phyloP scores from a whole-genome alignment of 345 rosid genomes.

The Gossypium thurberi region DNA sequence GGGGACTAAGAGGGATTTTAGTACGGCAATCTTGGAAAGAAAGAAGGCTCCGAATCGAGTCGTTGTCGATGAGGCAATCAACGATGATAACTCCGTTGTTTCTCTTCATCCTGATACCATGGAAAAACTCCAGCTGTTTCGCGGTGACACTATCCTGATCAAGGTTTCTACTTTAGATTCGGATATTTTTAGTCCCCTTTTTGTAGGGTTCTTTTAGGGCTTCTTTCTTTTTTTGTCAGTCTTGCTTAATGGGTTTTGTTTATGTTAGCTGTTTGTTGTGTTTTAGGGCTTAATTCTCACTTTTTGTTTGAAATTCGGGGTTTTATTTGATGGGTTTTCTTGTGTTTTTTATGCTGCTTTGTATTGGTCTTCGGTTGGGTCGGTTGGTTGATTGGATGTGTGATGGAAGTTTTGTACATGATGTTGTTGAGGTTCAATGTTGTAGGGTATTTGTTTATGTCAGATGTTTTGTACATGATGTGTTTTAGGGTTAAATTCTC shows the following conservation, averaged over 20 bases:
- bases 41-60: conserved; percentile 87
- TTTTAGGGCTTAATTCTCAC: neutral
- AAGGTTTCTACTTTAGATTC: conserved; percentile 44
- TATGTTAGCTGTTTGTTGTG: neutral
- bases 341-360: neutral
- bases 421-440: too few relatives aligned
- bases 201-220: too few relatives aligned
- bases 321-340: neutral
- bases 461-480: neutral
- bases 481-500: neutral
- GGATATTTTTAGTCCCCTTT: too few relatives aligned
- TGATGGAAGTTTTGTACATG: neutral
- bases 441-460: neutral
- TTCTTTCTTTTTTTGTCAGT: neutral
- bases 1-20: conserved; percentile 80
- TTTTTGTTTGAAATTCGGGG: conserved; percentile 1
- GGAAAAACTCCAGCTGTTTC: conserved; percentile 97
- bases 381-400: neutral
- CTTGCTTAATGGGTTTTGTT: neutral
- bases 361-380: neutral
- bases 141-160: conserved; percentile 85
- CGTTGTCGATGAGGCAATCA: conserved; percentile 80
- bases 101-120: conserved; percentile 77
- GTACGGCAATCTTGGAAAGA: conserved; percentile 85
- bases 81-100: conserved; percentile 90